These are phyloP conservation scores for Eucalyptus albens DNA, from an alignment of 345 rosid genomes.

Conservation along the genomic window DNA sequence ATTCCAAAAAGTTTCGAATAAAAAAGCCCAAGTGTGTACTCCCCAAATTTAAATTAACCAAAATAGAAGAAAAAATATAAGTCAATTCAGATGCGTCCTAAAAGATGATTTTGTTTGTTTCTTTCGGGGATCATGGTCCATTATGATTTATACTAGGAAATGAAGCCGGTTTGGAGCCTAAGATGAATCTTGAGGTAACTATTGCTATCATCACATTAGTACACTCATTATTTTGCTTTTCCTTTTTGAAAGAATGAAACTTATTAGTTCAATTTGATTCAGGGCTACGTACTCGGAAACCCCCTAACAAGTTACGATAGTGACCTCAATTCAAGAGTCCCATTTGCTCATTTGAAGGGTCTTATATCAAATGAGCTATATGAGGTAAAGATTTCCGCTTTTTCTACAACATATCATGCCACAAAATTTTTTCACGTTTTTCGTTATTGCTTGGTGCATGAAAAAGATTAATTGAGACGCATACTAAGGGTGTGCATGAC, in stretches of 20 bases:
- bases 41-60: background rate
- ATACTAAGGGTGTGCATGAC: too few species aligned
- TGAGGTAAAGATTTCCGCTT: background rate
- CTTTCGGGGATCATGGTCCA: background rate
- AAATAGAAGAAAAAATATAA: background rate
- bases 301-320: background rate
- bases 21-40: background rate
- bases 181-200: background rate
- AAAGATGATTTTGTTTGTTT: background rate
- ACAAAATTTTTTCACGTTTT: fast-evolving
- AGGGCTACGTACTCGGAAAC: slow-evolving; percentile 18
- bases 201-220: background rate
- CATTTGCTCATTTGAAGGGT: slow-evolving; percentile 1
- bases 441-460: background rate
- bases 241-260: background rate
- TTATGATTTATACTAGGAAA: background rate
- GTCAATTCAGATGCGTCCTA: fast-evolving
- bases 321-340: slow-evolving; percentile 8
- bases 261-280: background rate
- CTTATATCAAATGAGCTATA: slow-evolving; percentile 7
- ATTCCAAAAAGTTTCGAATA: background rate
- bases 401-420: fast-evolving
- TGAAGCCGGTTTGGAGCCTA: background rate
- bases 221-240: background rate
- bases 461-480: background rate